These are phyloP conservation scores for Thamnidium elegans DNA, from an alignment of 192 early-diverging fungal genomes.

Conservation along the genomic window DNA sequence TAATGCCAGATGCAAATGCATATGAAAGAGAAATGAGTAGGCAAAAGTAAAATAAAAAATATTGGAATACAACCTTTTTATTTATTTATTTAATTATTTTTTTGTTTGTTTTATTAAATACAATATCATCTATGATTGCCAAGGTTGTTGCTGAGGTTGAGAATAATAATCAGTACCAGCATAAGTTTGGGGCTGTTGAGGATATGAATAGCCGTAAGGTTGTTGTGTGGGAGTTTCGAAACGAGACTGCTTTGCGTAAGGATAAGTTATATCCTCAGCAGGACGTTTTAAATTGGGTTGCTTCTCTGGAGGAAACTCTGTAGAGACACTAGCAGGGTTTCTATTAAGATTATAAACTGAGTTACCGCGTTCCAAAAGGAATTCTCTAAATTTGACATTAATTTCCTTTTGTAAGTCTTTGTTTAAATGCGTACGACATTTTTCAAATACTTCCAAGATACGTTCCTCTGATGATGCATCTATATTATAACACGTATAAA, in stretches of 20 bases:
- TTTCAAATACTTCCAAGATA: constrained; percentile 11
- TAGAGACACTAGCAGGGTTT: background rate
- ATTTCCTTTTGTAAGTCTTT: constrained; percentile 6
- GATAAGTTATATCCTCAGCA: background rate
- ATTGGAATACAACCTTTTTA: no score
- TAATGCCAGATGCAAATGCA: constrained; percentile 54
- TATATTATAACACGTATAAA: background rate
- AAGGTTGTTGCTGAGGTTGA: background rate
- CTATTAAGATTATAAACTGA: background rate
- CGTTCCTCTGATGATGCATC: constrained; percentile 3
- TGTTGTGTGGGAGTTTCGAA: constrained; percentile 1
- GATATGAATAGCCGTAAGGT: background rate
- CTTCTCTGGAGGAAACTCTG: background rate
- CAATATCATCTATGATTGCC: constrained; percentile 5
- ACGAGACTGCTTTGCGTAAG: constrained; percentile 5
- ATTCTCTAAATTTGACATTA: constrained; percentile 1
- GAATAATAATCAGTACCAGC: background rate
- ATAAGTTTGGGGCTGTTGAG: background rate
- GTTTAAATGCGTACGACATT: background rate
- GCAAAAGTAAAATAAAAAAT: background rate
- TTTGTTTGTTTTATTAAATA: no score
- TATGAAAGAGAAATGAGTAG: constrained; percentile 43
- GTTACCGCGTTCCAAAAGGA: constrained; percentile 8
- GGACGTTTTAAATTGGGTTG: background rate
- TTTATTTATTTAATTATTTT: no score